Base-by-base conservation (phyloP, 257 asterid species). In the Thymus mandschuricus region DNA sequence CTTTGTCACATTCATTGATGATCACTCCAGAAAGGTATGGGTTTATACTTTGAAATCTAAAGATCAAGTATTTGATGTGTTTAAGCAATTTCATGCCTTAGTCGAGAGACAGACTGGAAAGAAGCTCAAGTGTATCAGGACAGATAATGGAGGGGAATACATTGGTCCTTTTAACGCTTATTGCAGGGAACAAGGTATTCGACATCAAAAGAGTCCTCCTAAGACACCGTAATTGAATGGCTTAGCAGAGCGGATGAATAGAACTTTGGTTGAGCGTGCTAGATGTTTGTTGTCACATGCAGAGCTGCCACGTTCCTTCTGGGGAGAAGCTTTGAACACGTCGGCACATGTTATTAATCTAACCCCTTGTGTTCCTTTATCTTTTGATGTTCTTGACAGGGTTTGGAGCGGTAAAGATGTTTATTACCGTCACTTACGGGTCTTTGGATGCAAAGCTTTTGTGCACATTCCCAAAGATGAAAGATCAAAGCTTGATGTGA, bases 381-480 rank as follows among this genome's bases (percentile, higher is more conserved):
- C 64, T 8, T 2, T 1, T 54, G 72, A 73, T 41, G 66, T 73
- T 10, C 61, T 66, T 6, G 43, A 65, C 3, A 64, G 6, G 3
- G 68, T 68, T 7, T 60, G 63, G 68, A 2, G 3, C 3, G 48
- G 66, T 2, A 60, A 38, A 1, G 6, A 60, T 2, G 33, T 60
- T 6, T 34, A 11, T 11, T 60, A 60, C 7, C 8, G n/a, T n/a
- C 66, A 60, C 3, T n/a, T 35, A 12, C 33, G 49, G 10, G 38
- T 73, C 8, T 78, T 78, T 21, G 73, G 79, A 0, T 73, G 66
- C 5, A 54, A 71, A 2, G 10, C 57, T 3, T 61, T 38, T 62
- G 67, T 78, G 3, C 79, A 73, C 35, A 4, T 78, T 29, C 70
- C 76, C 1, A 49, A 48, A 15, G 74, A 51, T 54, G 55, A 69